phyloP scores from a whole-genome alignment of 345 rosid species.

The Theobroma cacao region DNA sequence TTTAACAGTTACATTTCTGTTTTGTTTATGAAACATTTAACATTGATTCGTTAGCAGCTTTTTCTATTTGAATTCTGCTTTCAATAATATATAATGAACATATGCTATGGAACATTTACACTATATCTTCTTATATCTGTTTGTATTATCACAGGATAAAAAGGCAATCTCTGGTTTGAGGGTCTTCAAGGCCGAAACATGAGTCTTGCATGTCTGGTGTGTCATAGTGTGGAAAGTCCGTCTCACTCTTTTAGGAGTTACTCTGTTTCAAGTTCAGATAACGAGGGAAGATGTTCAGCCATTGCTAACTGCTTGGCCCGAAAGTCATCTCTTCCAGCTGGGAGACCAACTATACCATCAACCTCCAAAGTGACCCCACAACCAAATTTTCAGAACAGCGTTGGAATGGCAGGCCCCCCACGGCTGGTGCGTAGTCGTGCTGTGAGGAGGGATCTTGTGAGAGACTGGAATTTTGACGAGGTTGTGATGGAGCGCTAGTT shows the following conservation, averaged over 20 bases:
- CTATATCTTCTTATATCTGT: background rate
- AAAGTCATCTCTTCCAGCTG: conserved; percentile 59
- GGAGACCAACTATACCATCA: conserved; percentile 45
- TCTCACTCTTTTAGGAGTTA: conserved; percentile 93
- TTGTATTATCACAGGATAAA: background rate
- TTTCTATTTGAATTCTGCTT: background rate
- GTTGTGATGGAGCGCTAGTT: conserved; percentile 46
- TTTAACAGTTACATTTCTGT: background rate
- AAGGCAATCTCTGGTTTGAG: background rate
- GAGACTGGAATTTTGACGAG: conserved; percentile 95
- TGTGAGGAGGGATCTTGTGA: conserved; percentile 82
- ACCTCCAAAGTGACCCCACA: conserved; percentile 93
- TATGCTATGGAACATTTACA: background rate
- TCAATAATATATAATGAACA: background rate
- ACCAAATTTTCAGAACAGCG: conserved; percentile 41
- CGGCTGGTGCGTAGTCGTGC: conserved; percentile 85
- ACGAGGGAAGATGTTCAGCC: conserved; percentile 79
- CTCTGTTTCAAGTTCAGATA: conserved; percentile 90
- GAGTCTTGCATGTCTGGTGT: conserved; percentile 92
- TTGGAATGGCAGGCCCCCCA: conserved; percentile 58
- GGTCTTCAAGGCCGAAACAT: conserved; percentile 25
- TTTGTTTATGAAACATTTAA: background rate
- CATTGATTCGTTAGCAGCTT: background rate
- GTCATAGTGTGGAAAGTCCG: conserved; percentile 91
- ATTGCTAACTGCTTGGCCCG: conserved; percentile 71